Base-by-base conservation (phyloP, 179 eudicot species). In the Actinidia arguta region DNA sequence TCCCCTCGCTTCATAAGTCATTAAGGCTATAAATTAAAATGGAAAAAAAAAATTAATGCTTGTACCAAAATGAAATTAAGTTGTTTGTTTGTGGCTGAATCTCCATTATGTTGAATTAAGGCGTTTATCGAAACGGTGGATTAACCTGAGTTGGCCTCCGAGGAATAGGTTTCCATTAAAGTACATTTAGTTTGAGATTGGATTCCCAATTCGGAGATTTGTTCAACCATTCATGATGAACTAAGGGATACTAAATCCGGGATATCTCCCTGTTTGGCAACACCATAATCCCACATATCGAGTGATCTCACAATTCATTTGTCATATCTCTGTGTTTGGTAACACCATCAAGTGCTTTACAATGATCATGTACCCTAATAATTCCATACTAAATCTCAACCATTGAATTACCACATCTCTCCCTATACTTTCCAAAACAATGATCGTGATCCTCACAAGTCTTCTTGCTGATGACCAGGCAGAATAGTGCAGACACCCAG, bases 251-350 rank as follows among this genome's bases (percentile, higher is more conserved):
- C n/a, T n/a, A 20, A 50, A 73, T 50, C 12, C 1, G 8, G 9
- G 25, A 46, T 36, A 48, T 17, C 52, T 46, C 81, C 48, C 12
- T 48, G 36, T 78, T 78, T 62, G 81, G 81, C 13, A 78, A 63
- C 55, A 17, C 72, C 24, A 58, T 78, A 46, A 77, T 55, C 70
- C 67, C 54, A 11, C 31, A 0, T 10, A 20, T 18, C n/a, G n/a
- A 8, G 27, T 72, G 25, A 16, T 31, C 24, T 54, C 13, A 18
- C 17, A 31, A 55, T 0, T 18, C 6, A 8, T 9, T 31, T 17
- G 8, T 12, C 22, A 16, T 46, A 46, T 62, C 36, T 61, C 56
- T 62, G 7, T 46, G 78, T 74, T 27, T 75, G 78, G 64, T 54
- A 55, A 75, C 63, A 75, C 46, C 44, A 56, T 61, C 27, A 18